Evolutionary conservation across 2,329 filamentous ascomycete species (phyloP).

Genomic region (Emergomyces orientalis): DNA sequence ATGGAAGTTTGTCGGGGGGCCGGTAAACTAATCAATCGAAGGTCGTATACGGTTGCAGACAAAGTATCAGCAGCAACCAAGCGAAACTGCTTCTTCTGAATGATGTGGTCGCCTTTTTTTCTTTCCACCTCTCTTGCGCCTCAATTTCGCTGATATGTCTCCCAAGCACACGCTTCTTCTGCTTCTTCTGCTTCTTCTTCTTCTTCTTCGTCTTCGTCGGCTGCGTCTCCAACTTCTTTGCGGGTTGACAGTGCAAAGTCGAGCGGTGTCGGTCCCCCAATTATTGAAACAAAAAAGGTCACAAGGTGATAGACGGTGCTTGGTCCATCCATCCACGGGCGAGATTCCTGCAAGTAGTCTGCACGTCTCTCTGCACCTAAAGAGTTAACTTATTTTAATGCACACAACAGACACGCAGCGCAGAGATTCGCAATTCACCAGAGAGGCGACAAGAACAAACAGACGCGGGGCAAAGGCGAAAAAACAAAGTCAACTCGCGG

Average conservation of each 20-base stretch:
- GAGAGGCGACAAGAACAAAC: not conserved
- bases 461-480: not conserved
- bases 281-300: not conserved
- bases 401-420: not conserved
- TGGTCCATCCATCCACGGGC: not conserved
- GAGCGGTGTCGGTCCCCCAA: not conserved
- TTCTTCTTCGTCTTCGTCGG: not conserved
- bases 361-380: not conserved
- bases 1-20: not conserved
- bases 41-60: not conserved
- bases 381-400: not conserved
- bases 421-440: not conserved
- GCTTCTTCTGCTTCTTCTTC: not conserved
- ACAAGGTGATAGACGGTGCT: constrained; percentile 1
- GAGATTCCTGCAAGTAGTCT: not conserved
- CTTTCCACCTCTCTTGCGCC: not conserved
- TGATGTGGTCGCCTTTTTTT: not conserved
- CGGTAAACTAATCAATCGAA: not conserved
- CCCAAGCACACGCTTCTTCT: not conserved
- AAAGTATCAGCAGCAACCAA: not conserved
- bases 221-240: not conserved
- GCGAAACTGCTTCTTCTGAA: not conserved
- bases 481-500: not conserved
- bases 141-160: not conserved
- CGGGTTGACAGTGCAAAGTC: not conserved